phyloP scores from a whole-genome alignment of 257 asterid genomes.

The Gentiana dahurica region DNA sequence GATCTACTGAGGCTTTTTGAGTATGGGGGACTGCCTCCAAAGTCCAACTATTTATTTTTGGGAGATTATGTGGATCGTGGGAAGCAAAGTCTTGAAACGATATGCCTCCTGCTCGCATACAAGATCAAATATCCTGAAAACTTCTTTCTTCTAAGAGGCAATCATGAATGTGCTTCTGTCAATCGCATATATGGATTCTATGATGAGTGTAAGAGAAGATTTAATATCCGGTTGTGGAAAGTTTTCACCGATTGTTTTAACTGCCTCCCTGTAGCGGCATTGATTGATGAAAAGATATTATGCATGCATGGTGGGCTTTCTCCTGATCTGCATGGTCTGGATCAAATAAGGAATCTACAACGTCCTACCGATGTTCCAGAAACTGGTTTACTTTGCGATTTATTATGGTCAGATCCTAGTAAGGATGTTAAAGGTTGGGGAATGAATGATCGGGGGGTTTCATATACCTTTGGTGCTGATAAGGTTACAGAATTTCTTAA shows the following conservation, averaged over 20 bases:
- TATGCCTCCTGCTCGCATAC: slow-evolving; percentile 69
- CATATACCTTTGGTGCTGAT: slow-evolving; percentile 65
- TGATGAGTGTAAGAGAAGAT: slow-evolving; percentile 70
- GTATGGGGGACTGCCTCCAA: slow-evolving; percentile 71
- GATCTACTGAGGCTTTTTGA: slow-evolving; percentile 71
- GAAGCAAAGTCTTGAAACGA: slow-evolving; percentile 75
- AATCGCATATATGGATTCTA: slow-evolving; percentile 74
- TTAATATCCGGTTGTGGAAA: slow-evolving; percentile 61
- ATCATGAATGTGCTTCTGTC: slow-evolving; percentile 75
- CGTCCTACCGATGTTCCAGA: slow-evolving; percentile 76
- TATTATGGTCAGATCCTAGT: slow-evolving; percentile 76
- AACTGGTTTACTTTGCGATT: slow-evolving; percentile 62
- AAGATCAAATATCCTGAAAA: slow-evolving; percentile 68
- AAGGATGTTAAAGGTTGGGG: slow-evolving; percentile 75
- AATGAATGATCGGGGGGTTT: slow-evolving; percentile 63
- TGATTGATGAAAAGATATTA: slow-evolving; percentile 63
- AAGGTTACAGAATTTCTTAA: slow-evolving; percentile 57
- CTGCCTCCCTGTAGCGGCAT: slow-evolving; percentile 72
- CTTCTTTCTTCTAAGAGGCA: slow-evolving; percentile 74
- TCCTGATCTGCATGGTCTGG: slow-evolving; percentile 47
- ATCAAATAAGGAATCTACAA: slow-evolving; percentile 56
- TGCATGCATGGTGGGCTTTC: slow-evolving; percentile 93
- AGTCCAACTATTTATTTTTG: slow-evolving; percentile 58
- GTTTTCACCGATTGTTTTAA: slow-evolving; percentile 66
- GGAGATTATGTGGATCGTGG: slow-evolving; percentile 87